Evolutionary conservation across 768 basidiomycete species (phyloP), one percentile per base, ranked within the genome.

Genomic region (Xerocomus potaroensis): DNA sequence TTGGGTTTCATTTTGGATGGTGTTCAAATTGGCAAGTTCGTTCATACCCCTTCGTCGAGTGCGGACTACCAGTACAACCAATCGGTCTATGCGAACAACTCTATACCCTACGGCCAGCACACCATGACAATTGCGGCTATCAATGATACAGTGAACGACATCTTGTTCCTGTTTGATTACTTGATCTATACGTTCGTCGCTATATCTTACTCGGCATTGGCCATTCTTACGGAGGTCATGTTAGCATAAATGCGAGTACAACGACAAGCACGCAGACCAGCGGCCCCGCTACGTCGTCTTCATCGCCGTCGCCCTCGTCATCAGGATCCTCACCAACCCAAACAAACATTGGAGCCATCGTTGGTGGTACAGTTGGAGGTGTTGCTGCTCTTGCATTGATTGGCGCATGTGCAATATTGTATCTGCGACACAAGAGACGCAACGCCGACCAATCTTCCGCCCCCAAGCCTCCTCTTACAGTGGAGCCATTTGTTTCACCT

Each of bases 91-190:
- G 38, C 30, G 18, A 56, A 47, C 16, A n/a, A 16, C 6, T 41
- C 36, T 3, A 15, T 57, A 16, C 23, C 9, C 5, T 27, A 9
- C 2, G 53, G 57, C 14, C 7, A 41, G 19, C 53, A 58, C 23
- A 43, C 2, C 8, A 47, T 58, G 48, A 6, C 5, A n/a, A 27
- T 58, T 5, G 23, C 34, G 18, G 49, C 57, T 1, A n/a, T 33
- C 33, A 27, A 45, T 12, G 31, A 43, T 15, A 6, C 43, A 2
- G 33, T 21, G 14, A 15, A 24, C 7, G 4, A 19, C 0, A 35
- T 51, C n/a, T 22, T 53, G 43, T 56, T 57, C 3, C 10, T 55
- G 12, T 57, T 55, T 11, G 56, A 58, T 22, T 58, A 58, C 33
- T 29, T 56, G 3, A 32, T 59, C 18, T 59, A 59, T 12, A 53